Conservation (phyloP, 768 basidiomycete genomes). For the Tulasnella calospora region DNA sequence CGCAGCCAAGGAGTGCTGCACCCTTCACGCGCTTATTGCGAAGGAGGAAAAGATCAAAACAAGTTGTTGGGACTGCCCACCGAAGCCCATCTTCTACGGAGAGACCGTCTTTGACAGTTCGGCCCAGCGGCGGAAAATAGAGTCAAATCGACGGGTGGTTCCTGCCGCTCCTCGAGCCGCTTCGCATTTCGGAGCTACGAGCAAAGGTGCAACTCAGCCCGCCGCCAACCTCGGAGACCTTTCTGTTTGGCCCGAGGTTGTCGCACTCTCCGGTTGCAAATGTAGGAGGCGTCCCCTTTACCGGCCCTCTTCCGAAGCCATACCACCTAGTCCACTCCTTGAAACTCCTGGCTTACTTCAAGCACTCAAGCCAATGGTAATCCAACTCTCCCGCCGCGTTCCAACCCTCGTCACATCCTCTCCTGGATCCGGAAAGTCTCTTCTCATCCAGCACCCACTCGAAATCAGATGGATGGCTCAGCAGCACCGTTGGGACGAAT, state of each 20-base stretch:
- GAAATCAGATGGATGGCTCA: too few species aligned
- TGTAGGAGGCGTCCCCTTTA: slow-evolving; percentile 52
- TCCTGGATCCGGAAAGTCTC: slow-evolving; percentile 83
- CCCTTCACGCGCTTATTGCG: slow-evolving; percentile 68
- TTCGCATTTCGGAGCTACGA: slow-evolving; percentile 53
- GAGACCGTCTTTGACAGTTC: slow-evolving; percentile 36
- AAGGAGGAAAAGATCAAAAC: slow-evolving; percentile 67
- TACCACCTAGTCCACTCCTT: slow-evolving; percentile 39
- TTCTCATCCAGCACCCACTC: slow-evolving; percentile 71
- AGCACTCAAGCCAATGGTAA: slow-evolving; percentile 58
- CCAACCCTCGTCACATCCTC: slow-evolving; percentile 81
- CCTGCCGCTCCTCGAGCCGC: slow-evolving; percentile 62
- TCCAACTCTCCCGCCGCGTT: slow-evolving; percentile 59
- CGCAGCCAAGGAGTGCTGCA: slow-evolving; percentile 73
- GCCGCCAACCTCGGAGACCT: slow-evolving; percentile 43
- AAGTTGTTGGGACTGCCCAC: slow-evolving; percentile 61
- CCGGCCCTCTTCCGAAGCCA: slow-evolving; percentile 24
- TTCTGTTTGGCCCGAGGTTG: slow-evolving; percentile 6
- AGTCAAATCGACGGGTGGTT: slow-evolving; percentile 75
- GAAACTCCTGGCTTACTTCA: slow-evolving; percentile 54
- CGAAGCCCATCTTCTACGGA: slow-evolving; percentile 52
- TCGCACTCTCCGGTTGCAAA: slow-evolving; percentile 50
- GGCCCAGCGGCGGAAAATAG: slow-evolving; percentile 40
- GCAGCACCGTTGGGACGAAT: too few species aligned
- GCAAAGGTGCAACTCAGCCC: slow-evolving; percentile 41